Conservation (phyloP, 2,329 filamentous ascomycete species). For the Stemphylium vesicarium region DNA sequence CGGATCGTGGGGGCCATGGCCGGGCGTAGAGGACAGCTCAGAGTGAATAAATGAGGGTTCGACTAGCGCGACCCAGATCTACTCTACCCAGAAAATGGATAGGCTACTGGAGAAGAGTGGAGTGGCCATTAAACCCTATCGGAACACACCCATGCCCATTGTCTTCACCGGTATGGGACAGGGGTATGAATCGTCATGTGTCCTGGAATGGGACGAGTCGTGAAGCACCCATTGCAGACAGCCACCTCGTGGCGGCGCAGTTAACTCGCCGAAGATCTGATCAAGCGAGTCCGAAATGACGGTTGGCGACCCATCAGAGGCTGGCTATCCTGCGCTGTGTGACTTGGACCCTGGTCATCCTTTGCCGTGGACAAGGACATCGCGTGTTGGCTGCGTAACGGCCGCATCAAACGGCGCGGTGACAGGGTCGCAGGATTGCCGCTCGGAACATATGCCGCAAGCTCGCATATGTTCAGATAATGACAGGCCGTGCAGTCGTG, state of each 20-base stretch:
- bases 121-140: conserved; percentile 10
- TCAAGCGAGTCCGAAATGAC: conserved; percentile 19
- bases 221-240: conserved; percentile 5
- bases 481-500: conserved; percentile 10
- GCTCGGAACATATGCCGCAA: conserved; percentile 26
- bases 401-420: conserved; percentile 29
- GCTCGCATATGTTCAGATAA: conserved; percentile 18
- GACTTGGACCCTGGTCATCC: conserved; percentile 15
- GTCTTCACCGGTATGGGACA: conserved; percentile 8
- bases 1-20: conserved; percentile 15
- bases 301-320: conserved; percentile 9
- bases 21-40: conserved; percentile 15
- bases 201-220: conserved; percentile 3
- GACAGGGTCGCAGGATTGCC: conserved; percentile 28
- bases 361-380: conserved; percentile 14
- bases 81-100: conserved; percentile 14
- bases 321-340: conserved; percentile 15
- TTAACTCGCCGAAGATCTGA: conserved; percentile 5
- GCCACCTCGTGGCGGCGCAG: conserved; percentile 16
- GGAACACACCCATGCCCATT: conserved; percentile 2
- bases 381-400: conserved; percentile 26
- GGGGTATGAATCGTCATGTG: conserved; percentile 2
- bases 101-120: conserved; percentile 24
- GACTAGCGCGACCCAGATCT: conserved; percentile 23
- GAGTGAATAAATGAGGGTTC: conserved; percentile 20